Percentiles rank a stretch among this genome's conserved stretches.
Evolutionary conservation across 192 early-diverging fungal species (phyloP).

Genomic region (Linnemannia zychae): DNA sequence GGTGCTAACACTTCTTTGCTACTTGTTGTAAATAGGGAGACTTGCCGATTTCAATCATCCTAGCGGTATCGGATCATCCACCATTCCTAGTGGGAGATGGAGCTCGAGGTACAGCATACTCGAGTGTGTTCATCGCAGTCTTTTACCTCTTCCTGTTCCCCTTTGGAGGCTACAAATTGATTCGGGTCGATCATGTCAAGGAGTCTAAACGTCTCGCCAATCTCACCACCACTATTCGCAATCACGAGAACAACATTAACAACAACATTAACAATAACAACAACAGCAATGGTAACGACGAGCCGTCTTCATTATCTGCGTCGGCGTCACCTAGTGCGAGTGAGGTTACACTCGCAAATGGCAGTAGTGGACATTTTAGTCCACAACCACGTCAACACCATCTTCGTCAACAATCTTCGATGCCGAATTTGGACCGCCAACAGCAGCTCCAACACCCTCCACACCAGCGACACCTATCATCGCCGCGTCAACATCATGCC

Average conservation of each 20-base stretch:
- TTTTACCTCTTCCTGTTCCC: constrained; percentile 50
- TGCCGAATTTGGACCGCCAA: not conserved
- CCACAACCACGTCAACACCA: not conserved
- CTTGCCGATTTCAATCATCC: constrained; percentile 50
- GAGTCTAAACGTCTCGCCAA: constrained; percentile 34
- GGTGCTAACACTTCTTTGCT: not conserved
- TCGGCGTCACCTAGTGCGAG: constrained; percentile 7
- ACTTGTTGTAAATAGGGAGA: constrained; percentile 30
- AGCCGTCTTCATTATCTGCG: not conserved
- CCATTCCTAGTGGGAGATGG: constrained; percentile 51
- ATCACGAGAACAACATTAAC: constrained; percentile 1
- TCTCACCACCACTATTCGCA: constrained; percentile 1
- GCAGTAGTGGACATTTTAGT: not conserved
- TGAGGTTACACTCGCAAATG: constrained; percentile 5
- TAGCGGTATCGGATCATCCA: constrained; percentile 47
- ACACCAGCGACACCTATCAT: constrained; percentile 12
- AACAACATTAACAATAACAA: not conserved
- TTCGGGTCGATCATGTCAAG: constrained; percentile 48
- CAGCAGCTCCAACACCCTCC: not conserved
- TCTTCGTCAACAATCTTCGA: not conserved
- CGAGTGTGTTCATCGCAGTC: constrained; percentile 43
- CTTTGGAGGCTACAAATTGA: constrained; percentile 44
- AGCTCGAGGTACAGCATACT: constrained; percentile 45
- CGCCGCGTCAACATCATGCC: not conserved
- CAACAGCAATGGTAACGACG: no score